A percentile compares a stretch with the other conserved stretches of the same genome.
These are phyloP conservation scores for Solanum lycopersicoides DNA, from an alignment of 257 asterid species.

Conservation along the genomic window DNA sequence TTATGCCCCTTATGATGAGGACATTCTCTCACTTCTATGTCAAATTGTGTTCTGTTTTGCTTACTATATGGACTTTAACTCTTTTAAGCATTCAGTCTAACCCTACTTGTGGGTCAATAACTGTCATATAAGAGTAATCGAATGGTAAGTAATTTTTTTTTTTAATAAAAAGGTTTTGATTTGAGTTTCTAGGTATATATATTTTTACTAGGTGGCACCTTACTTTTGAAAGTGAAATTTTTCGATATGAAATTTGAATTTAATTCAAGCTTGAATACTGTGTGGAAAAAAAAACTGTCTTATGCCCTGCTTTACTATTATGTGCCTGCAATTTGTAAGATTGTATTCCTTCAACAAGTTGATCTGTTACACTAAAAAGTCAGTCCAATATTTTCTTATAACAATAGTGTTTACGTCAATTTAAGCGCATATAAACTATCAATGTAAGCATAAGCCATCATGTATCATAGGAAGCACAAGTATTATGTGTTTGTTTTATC, in stretches of 20 bases:
- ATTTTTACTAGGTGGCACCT: too few relatives aligned
- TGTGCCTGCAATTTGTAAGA: neutral
- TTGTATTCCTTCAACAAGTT: neutral
- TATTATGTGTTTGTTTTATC: too few relatives aligned
- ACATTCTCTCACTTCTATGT: neutral
- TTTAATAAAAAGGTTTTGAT: too few relatives aligned
- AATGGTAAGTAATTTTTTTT: too few relatives aligned
- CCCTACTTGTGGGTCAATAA: neutral
- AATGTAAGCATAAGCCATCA: too few relatives aligned
- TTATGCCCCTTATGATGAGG: neutral
- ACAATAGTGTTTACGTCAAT: neutral
- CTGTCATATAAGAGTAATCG: too few relatives aligned
- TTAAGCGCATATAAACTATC: too few relatives aligned
- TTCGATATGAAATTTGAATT: too few relatives aligned
- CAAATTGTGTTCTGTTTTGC: neutral
- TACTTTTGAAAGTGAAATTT: too few relatives aligned
- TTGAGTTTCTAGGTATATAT: too few relatives aligned
- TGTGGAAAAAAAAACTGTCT: neutral
- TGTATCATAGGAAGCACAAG: too few relatives aligned
- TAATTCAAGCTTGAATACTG: too few relatives aligned
- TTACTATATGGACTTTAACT: neutral
- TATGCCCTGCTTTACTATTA: neutral
- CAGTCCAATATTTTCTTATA: neutral
- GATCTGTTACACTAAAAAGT: neutral
- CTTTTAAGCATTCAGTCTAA: neutral